phyloP scores from a whole-genome alignment of 106 monocot species.

The Dendrobium huoshanense region DNA sequence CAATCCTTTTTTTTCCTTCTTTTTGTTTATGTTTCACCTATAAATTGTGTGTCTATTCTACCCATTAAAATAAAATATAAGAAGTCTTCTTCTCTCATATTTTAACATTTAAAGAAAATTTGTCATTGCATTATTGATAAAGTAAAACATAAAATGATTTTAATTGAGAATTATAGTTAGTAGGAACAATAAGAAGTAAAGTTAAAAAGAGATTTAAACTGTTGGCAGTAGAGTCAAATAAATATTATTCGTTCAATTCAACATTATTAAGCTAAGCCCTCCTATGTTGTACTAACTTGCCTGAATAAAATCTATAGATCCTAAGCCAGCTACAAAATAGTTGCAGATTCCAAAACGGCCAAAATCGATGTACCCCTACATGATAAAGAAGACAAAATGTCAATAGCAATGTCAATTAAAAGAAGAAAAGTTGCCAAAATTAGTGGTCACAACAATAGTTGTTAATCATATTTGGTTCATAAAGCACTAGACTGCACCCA shows the following conservation, averaged over 20 bases:
- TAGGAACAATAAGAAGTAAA: background rate
- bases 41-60: too few species aligned
- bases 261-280: background rate
- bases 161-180: background rate
- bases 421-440: background rate
- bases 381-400: background rate
- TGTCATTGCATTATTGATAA: background rate
- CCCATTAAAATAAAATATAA: too few species aligned
- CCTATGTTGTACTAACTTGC: constrained; percentile 22
- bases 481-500: background rate
- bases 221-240: background rate
- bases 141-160: background rate
- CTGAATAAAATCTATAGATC: constrained; percentile 71
- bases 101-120: background rate
- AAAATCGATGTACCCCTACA: constrained; percentile 91
- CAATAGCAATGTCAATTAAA: constrained; percentile 5
- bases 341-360: constrained; percentile 53
- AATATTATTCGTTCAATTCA: background rate
- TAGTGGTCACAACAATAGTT: background rate
- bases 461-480: background rate
- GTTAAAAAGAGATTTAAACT: background rate
- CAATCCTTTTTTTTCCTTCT: too few species aligned
- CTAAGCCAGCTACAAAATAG: constrained; percentile 60
- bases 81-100: too few species aligned
- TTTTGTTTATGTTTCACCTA: too few species aligned